Evolutionary conservation across 257 asterid genomes (phyloP), one percentile per base, ranked within the genome.

Genomic region (Capsicum rhomboideum): DNA sequence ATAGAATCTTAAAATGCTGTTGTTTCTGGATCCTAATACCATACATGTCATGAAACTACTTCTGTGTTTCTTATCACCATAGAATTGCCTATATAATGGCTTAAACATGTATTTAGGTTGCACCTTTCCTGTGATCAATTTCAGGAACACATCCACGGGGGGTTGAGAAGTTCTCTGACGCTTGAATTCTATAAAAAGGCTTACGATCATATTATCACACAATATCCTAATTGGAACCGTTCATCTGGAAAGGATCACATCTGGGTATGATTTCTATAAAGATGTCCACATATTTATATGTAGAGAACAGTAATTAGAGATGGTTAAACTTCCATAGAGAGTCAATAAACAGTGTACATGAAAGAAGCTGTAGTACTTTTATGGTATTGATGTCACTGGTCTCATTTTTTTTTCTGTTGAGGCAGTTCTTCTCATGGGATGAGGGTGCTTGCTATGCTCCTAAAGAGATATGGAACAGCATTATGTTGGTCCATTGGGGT

Each of bases 381-480:
- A 44, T 26, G 50, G 12, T 49, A 49, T 82, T 66, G 53, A 56
- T 77, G 44, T 82, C 58, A 20, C 81, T 29, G 68, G 83, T 91
- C 84, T 88, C 58, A 78, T 68, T 54, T 68, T 59, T 78, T 14
- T 84, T 18, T 88, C 21, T 88, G 86, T 85, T 87, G 87, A 88
- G 88, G 86, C 91, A 96, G 99, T 92, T 87, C 90, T 97, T 94
- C 91, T 89, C 98, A 84, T 97, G 99, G 99, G 99, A 97, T 84
- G 99, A 97, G 90, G 97, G 99, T 84, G 99, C 99, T 84, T 97
- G 99, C 92, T 94, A 92, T 90, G 98, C 99, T 79, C 98, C 99
- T 6, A 97, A 93, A 91, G 99, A 97, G 87, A 97, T 97, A 88
- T 94, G 99, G 98, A 92, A 91, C 91, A 94, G 99, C 88, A 92